phyloP scores from a whole-genome alignment of 495 filamentous ascomycete species.

The Hyphodiscus hymeniophilus region DNA sequence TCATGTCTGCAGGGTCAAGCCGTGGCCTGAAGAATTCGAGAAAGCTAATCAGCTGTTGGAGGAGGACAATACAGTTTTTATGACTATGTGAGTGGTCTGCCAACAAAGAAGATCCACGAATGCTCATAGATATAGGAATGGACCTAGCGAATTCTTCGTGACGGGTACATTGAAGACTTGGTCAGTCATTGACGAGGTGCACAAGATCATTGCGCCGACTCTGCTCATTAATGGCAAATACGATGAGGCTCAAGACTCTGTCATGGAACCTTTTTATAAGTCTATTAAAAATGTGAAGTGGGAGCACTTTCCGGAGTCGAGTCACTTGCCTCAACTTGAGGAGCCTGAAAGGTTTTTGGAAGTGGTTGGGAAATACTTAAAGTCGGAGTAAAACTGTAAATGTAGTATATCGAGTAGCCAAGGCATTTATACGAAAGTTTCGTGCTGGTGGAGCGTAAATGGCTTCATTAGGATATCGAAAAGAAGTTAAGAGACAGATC shows the following conservation, averaged over 20 bases:
- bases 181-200: slow-evolving; percentile 26
- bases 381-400: not conserved
- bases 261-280: slow-evolving; percentile 36
- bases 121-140: slow-evolving; percentile 26
- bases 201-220: slow-evolving; percentile 31
- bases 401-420: no score
- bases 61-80: slow-evolving; percentile 35
- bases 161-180: slow-evolving; percentile 37
- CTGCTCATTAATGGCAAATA: slow-evolving; percentile 42
- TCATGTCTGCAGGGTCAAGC: slow-evolving; percentile 33
- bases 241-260: slow-evolving; percentile 39
- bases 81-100: slow-evolving; percentile 31
- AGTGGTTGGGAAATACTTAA: slow-evolving; percentile 20
- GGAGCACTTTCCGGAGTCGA: slow-evolving; percentile 34
- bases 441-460: no score
- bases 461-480: no score
- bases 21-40: slow-evolving; percentile 27
- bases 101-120: not conserved
- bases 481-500: no score
- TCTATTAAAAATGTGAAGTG: slow-evolving; percentile 37
- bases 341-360: slow-evolving; percentile 31
- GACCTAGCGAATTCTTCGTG: slow-evolving; percentile 39
- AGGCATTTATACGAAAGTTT: no score
- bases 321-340: slow-evolving; percentile 38
- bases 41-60: slow-evolving; percentile 28